Evolutionary conservation across 1,139 yeast genomes (phyloP), one percentile per base, ranked within the genome.

Genomic region (Petasospora rhodanensis): DNA sequence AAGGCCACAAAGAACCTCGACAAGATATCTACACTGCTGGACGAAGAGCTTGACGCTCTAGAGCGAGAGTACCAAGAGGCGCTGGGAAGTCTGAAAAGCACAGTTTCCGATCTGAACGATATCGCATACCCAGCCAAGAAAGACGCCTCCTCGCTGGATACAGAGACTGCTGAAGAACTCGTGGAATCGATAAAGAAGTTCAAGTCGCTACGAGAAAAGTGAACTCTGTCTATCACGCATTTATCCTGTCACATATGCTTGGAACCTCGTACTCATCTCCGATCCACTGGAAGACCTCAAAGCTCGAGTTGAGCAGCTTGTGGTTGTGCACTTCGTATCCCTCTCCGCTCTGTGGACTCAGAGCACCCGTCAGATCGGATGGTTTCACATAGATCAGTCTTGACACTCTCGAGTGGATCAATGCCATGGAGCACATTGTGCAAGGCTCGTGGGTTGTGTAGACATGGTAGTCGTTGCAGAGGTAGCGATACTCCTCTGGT

Each of bases 371-470:
- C 12, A 40, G 37, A 1, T 54, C 46, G 41, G 69, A 66, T 7
- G 68, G 58, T 29, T 66, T 59, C 16, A 84, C 46, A 54, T 79
- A 91, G 1, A 84, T 64, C 24, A 91, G 61, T 36, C 87, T 64
- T 11, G 76, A 70, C 2, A 93, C 70, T 29, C 99, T 67, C 1
- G 97, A 89, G 56, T 93, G 98, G 9, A 89, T 80, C 22, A 93
- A 64, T 0, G 97, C 98, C 99, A 93, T 93, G 7, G 84, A 64
- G 52, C 99, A 93, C 97, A 91, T 93, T 0, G 85, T 73, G 54
- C 98, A 93, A 1, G 98, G 99, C 55, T 93, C 98, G 54, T 87
- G 95, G 0, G 95, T 82, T 2, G 93, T 82, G 52, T 84, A 87
- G 0, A 91, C 87, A 41, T 83, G 78, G 44, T 78, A 70, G 37